phyloP scores from a whole-genome alignment of 108 stramenopile genomes.

The Craspedostauros australis region DNA sequence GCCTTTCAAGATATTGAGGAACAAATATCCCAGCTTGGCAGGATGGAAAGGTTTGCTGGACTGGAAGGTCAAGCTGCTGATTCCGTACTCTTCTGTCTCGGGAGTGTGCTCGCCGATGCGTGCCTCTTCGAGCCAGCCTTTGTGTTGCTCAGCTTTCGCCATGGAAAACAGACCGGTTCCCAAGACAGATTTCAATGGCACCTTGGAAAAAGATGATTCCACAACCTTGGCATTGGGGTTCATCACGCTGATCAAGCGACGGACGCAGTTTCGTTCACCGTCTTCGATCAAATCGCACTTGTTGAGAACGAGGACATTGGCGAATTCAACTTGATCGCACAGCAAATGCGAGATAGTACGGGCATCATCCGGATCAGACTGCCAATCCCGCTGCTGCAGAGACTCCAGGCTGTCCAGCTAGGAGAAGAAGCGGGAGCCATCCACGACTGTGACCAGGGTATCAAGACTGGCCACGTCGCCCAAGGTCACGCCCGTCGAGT shows the following conservation, averaged over 20 bases:
- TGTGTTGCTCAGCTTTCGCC: conserved; percentile 50
- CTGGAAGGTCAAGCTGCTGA: conserved; percentile 63
- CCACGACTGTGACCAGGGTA: conserved; percentile 81
- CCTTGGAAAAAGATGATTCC: conserved; percentile 26
- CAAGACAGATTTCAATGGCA: conserved; percentile 44
- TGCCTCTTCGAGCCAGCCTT: conserved; percentile 70
- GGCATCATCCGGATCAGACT: conserved; percentile 53
- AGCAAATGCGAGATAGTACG: conserved; percentile 67
- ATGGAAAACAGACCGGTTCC: conserved; percentile 66
- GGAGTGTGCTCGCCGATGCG: conserved; percentile 51
- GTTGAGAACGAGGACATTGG: conserved; percentile 80
- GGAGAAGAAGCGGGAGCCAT: conserved; percentile 42
- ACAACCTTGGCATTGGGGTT: conserved; percentile 73
- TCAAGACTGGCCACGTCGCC: conserved; percentile 54
- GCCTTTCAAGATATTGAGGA: conserved; percentile 20
- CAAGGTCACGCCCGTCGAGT: conserved; percentile 32
- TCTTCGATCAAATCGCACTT: conserved; percentile 52
- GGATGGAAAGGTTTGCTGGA: conserved; percentile 60
- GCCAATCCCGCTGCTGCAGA: conserved; percentile 52
- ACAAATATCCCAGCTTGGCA: conserved; percentile 24
- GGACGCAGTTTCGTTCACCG: conserved; percentile 22
- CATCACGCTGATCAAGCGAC: conserved; percentile 32
- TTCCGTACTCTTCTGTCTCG: conserved; percentile 76
- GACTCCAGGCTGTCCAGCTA: conserved; percentile 45
- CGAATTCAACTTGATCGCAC: conserved; percentile 82